Conservation (phyloP, 352 stramenopile species). For the Hyaloperonospora brassicae region DNA sequence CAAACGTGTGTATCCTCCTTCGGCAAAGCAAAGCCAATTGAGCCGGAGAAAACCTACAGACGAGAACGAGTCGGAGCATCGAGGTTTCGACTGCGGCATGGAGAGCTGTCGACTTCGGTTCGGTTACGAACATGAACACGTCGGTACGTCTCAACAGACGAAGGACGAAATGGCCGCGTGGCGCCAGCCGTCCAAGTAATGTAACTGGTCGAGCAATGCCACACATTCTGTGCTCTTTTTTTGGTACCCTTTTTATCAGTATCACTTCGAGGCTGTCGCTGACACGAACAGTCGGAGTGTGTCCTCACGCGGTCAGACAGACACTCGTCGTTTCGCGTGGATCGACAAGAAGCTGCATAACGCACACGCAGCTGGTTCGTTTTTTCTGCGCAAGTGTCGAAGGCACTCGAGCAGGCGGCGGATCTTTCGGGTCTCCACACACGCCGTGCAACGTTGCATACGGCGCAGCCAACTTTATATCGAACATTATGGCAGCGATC, state of each 20-base stretch:
- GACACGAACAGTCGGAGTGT: conserved; percentile 3
- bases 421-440: conserved; percentile 22
- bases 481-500: conserved; percentile 11
- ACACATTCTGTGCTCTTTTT: conserved; percentile 8
- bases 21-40: conserved; percentile 4
- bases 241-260: conserved; percentile 1
- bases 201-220: conserved; percentile 5
- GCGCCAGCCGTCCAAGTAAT: conserved; percentile 25
- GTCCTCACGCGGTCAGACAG: background rate
- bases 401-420: conserved; percentile 6
- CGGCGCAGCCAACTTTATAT: conserved; percentile 27
- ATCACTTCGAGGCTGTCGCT: conserved; percentile 1
- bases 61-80: conserved; percentile 24
- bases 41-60: conserved; percentile 7
- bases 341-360: background rate
- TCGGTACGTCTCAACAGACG: conserved; percentile 46
- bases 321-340: background rate
- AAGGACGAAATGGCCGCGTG: conserved; percentile 57
- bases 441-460: conserved; percentile 3
- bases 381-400: conserved; percentile 6
- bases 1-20: conserved; percentile 25
- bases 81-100: conserved; percentile 54
- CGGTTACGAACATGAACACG: conserved; percentile 61
- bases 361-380: conserved; percentile 2
- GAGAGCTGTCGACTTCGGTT: conserved; percentile 54